These are phyloP conservation scores for Ceratopteris richardii DNA, from an alignment of 75 land plant species.

Conservation along the genomic window DNA sequence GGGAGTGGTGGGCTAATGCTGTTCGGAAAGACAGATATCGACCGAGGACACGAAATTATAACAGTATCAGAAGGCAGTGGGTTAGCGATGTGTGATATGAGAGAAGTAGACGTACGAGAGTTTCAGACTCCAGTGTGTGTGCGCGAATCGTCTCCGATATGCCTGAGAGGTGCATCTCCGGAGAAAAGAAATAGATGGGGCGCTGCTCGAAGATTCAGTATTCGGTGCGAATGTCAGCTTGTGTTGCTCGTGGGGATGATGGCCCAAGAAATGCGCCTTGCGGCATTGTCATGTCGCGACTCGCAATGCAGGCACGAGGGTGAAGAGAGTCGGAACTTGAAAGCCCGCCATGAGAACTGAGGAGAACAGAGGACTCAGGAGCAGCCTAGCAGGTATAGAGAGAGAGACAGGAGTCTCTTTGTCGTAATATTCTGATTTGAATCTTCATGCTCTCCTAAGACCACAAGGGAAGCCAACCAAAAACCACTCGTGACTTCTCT, in stretches of 20 bases:
- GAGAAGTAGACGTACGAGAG: too few species aligned
- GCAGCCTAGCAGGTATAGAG: neutral
- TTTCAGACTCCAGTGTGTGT: too few species aligned
- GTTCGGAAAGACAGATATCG: neutral
- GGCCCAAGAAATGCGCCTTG: neutral
- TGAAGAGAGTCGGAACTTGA: neutral
- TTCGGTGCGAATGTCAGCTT: neutral
- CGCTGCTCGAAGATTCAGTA: neutral
- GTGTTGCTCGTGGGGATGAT: neutral
- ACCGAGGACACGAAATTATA: neutral
- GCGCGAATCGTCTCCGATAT: too few species aligned
- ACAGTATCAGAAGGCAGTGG: neutral
- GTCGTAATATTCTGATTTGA: too few species aligned
- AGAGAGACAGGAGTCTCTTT: neutral
- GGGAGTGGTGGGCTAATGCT: neutral
- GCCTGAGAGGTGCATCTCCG: too few species aligned
- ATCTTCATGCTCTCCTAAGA: too few species aligned
- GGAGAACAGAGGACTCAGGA: neutral
- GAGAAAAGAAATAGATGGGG: neutral
- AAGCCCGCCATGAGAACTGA: neutral
- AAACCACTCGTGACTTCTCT: too few species aligned
- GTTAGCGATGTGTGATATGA: neutral
- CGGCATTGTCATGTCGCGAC: neutral
- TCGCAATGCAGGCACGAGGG: neutral
- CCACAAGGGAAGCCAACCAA: too few species aligned